Evolutionary conservation across 1,139 yeast genomes (phyloP), one percentile per base, ranked within the genome.

Genomic region (Yamadazyma siamensis): DNA sequence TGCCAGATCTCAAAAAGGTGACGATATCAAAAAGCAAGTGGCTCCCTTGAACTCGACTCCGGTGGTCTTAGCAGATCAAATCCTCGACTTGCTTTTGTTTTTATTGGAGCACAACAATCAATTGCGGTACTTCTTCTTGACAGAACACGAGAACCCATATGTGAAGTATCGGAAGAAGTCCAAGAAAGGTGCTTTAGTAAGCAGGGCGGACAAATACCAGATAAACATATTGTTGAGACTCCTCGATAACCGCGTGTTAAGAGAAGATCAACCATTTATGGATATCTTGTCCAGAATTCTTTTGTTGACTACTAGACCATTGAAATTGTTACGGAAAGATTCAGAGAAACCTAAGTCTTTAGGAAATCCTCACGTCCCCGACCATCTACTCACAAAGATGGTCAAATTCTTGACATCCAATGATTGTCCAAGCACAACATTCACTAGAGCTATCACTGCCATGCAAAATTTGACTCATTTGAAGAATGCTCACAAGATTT

Each of bases 351-450:
- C 20, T 8, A 18, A 8, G 9, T 10, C 20, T 8, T 21, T 21
- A 15, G 46, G 48, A 24, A 38, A 37, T 8, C 96, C 95, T 2
- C 59, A 60, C 29, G 75, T 87, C 40, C 83, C 89, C 2, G 79
- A 74, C 27, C 60, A 67, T 24, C 80, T 81, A 41, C 63, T 85
- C 48, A 71, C 76, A 33, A 73, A 75, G 38, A 65, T 87, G 29
- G 80, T 85, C 13, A 72, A 78, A 21, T 76, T 87, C 25, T 65
- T 89, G 33, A 76, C 83, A n/a, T 77, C 94, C 1, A 86, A 85
- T 49, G 95, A 88, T 36, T 87, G 96, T 52, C 80, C 89, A 16
- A 82, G 87, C 42, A 75, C 82, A 25, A 88, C 94, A 0, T 88
- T 88, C 58, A 87, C 88, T 47, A 84, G 89, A 51, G 80, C 94